Base-by-base conservation (phyloP, 139 green algal species). In the Coccomyxa sp. region DNA sequence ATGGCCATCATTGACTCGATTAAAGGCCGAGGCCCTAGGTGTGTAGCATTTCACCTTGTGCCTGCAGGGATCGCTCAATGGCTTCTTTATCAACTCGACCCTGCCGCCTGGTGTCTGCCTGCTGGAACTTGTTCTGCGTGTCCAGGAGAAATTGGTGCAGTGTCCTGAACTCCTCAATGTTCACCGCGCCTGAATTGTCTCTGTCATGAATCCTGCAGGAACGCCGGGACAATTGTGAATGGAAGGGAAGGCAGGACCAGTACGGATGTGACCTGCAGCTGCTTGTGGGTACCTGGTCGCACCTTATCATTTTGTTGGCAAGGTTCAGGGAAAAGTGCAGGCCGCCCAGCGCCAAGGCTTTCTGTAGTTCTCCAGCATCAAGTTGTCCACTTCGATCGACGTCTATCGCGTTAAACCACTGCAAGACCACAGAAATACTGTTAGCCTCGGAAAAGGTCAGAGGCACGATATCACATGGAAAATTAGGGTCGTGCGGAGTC, bases 111-210 rank as follows among this genome's bases (percentile, higher is more conserved):
- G 38, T 51, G 38, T 51, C 38, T 51, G 38, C 38, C 16, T 84
- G 84, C 51, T 85, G 51, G 76, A 90, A 92, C 23, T 67, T 83
- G 4, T 84, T 80, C 58, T 91, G 89, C 76, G 91, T 88, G 78
- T 87, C 85, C 1, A 83, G 87, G 59, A 94, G 85, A 76, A 93
- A 93, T 25, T 81, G 67, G 68, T 93, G 90, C 17, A 94, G 89
- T 28, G 67, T 80, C 12, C 82, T 38, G 51, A 92, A 92, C 58
- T 90, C 87, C 14, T 38, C 16, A n/a, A 88, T 83, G 31, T 80
- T 80, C 12, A 92, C 86, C 18, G 77, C 76, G 17, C 84, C 84
- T 51, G 80, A 79, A 23, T 76, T 75, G 28, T 79, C 82, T 28
- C 60, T 58, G 87, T 90, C 86, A 23, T 90, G 85, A 30, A 90